Evolutionary conservation across 2,329 filamentous ascomycete species (phyloP).

Genomic region (Paracoccidioides brasiliensis): DNA sequence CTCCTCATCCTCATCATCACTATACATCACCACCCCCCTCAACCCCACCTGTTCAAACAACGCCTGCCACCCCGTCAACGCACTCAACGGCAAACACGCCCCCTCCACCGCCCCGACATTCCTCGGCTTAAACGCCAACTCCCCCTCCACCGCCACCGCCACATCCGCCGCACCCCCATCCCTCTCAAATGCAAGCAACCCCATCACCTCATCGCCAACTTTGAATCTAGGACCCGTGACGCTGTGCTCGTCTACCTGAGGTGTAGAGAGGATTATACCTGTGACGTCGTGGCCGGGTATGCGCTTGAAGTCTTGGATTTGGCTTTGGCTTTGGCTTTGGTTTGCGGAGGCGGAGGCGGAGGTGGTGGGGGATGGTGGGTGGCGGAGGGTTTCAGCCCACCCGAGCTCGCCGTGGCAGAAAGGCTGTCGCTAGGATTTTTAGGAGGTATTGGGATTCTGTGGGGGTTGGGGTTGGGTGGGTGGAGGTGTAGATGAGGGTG

Average conservation of each 20-base stretch:
- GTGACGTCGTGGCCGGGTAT: conserved; percentile 32
- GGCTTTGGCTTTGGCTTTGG: not conserved
- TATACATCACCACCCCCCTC: not conserved
- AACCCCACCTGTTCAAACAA: conserved; percentile 20
- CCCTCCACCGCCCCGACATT: conserved; percentile 25
- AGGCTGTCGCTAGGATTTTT: conserved; percentile 27
- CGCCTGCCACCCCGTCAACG: conserved; percentile 32
- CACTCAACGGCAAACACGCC: conserved; percentile 26
- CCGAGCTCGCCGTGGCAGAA: conserved; percentile 29
- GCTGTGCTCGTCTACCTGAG: conserved; percentile 19
- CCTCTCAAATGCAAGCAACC: conserved; percentile 24
- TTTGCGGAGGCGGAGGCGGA: not conserved
- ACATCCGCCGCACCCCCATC: conserved; percentile 29
- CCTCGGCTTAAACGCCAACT: conserved; percentile 27
- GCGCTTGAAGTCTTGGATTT: conserved; percentile 11
- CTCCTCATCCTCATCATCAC: not conserved
- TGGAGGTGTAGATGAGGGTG: conserved; percentile 21
- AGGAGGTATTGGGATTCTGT: conserved; percentile 28
- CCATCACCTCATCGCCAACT: conserved; percentile 29
- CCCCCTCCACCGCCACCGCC: conserved; percentile 24
- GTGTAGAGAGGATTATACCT: conserved; percentile 27
- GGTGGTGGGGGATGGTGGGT: conserved; percentile 13
- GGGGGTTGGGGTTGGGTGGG: conserved; percentile 26
- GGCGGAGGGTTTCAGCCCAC: conserved; percentile 14
- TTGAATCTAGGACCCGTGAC: conserved; percentile 25